A percentile compares a stretch with the other conserved stretches of the same genome.
Conservation (phyloP, 306 rosid genomes). For the Castanea sativa region DNA sequence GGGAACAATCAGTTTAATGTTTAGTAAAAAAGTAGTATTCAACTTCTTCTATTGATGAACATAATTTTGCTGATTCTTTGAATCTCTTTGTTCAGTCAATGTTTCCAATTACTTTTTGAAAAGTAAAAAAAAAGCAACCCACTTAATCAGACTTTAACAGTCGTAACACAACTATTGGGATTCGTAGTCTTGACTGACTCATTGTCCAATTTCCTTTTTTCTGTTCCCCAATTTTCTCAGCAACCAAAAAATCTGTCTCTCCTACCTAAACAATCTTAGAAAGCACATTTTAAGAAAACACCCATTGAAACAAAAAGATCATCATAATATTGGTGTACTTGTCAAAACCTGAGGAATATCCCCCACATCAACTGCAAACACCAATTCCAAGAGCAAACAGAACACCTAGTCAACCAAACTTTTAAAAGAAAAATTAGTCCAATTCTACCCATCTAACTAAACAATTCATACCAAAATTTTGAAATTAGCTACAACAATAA, state of each 20-base stretch:
- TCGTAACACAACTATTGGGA: background rate
- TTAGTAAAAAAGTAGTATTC: background rate
- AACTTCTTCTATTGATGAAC: background rate
- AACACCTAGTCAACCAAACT: background rate
- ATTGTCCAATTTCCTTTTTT: background rate
- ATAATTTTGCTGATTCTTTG: background rate
- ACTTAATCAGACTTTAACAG: background rate
- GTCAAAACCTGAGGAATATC: background rate
- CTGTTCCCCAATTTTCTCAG: background rate
- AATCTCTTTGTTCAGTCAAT: background rate
- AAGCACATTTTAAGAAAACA: background rate
- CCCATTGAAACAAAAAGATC: background rate
- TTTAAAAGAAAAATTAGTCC: background rate
- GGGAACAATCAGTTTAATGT: background rate
- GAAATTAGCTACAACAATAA: too few relatives aligned
- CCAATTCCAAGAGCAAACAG: background rate
- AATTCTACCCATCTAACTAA: background rate
- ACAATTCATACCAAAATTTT: background rate
- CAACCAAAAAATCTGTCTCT: background rate
- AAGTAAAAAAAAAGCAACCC: background rate
- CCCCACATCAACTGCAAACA: background rate
- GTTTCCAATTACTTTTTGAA: background rate
- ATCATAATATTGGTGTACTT: background rate
- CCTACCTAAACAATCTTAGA: background rate
- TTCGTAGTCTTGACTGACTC: background rate